Evolutionary conservation across 192 early-diverging fungal genomes (phyloP), one percentile per base, ranked within the genome.

Genomic region (Podochytrium sp.): DNA sequence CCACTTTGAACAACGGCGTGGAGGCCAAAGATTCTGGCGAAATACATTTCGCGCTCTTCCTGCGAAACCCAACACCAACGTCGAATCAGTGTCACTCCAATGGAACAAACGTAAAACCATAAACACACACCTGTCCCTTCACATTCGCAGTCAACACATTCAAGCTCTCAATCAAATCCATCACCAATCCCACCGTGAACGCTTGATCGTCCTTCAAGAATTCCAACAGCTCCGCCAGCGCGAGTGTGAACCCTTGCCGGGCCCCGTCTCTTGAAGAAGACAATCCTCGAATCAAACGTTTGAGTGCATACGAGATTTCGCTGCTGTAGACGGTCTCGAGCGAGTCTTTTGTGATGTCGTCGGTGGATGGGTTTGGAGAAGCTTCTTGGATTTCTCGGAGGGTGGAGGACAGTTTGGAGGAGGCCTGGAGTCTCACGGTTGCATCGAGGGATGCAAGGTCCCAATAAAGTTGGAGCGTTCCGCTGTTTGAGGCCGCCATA

Each of bases 241-340:
- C 94, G n/a, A 97, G 83, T 20, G 96, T 88, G 80, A 96, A 99
- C 5, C 98, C 98, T 65, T 98, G 96, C 50, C 98, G 84, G 16
- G 98, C 96, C 23, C 90, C 95, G 53, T 93, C 89, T 41, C 95
- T 87, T 10, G 91, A 87, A 52, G 90, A 92, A 30, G 93, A 87
- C 47, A 99, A 82, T 65, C 98, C 98, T 72, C 92, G 83, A 59
- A 97, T 80, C 50, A 99, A 85, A 65, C 98, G 91, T 76, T 89
- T 90, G 14, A 97, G 74, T 0, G 91, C 93, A 73, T 99, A 99
- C 6, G 91, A 47, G 77, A 98, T 90, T 69, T 96, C 95, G 43
- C 87, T 85, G 18, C 92, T 88, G 75, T 89, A 92, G 41, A 82
- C 75, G 63, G 76, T 74, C 59, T 93, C 88, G 40, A 94, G 68